Conservation (phyloP, 805 yeast species). For the Candida ascalaphidarum region DNA sequence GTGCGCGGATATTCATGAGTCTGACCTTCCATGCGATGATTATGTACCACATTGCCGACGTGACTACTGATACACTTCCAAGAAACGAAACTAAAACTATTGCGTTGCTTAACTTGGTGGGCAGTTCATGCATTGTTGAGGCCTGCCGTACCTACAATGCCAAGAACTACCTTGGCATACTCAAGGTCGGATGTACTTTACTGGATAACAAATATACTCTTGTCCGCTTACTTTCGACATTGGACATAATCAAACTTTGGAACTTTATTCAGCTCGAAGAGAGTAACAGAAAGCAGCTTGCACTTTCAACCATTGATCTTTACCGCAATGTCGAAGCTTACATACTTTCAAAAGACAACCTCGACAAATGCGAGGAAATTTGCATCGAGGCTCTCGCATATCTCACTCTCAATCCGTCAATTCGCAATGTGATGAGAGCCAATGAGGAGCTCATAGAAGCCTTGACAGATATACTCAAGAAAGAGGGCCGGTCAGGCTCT, state of each 20-base stretch:
- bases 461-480: too few species aligned
- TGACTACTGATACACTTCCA: too few species aligned
- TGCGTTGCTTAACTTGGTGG: too few species aligned
- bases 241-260: constrained; percentile 53
- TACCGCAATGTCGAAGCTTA: constrained; percentile 5
- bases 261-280: constrained; percentile 32
- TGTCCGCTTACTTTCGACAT: constrained; percentile 27
- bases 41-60: too few species aligned
- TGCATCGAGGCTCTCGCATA: constrained; percentile 43
- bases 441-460: constrained; percentile 21
- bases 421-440: constrained; percentile 25
- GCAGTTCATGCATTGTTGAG: constrained; percentile 39
- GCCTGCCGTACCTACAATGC: constrained; percentile 39
- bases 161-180: constrained; percentile 31
- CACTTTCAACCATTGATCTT: constrained; percentile 1
- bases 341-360: constrained; percentile 2
- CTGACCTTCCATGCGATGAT: too few species aligned
- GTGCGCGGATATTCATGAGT: too few species aligned
- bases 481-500: too few species aligned
- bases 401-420: constrained; percentile 28
- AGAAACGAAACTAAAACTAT: too few species aligned
- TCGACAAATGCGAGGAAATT: constrained; percentile 6
- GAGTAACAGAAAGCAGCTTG: constrained; percentile 3
- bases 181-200: constrained; percentile 32
- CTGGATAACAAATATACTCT: constrained; percentile 3